These are phyloP conservation scores for Pyrenophora seminiperda DNA, from an alignment of 2,329 filamentous ascomycete species.

Conservation along the genomic window DNA sequence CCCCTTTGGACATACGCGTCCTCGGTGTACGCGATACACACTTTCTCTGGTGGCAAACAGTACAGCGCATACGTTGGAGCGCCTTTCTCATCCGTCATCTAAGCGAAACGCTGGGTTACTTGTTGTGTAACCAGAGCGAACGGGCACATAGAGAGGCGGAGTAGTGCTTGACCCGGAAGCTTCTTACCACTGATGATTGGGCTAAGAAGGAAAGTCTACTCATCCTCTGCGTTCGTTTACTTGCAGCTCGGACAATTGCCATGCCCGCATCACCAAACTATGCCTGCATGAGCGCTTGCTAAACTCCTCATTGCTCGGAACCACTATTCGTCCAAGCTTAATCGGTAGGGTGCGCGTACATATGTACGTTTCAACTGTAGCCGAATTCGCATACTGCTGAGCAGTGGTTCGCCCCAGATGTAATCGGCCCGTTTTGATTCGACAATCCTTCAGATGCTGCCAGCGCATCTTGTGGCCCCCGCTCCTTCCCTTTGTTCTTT, in stretches of 20 bases:
- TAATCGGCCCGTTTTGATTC: slow-evolving; percentile 16
- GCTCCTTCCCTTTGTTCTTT: slow-evolving; percentile 10
- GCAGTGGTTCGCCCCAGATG: slow-evolving; percentile 1
- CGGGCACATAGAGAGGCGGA: slow-evolving; percentile 1
- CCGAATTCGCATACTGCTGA: slow-evolving; percentile 13
- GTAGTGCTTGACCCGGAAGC: slow-evolving; percentile 1
- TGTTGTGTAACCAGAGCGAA: not conserved
- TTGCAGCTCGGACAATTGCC: slow-evolving; percentile 7
- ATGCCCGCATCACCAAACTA: slow-evolving; percentile 11
- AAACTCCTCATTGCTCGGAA: not conserved
- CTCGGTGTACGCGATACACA: slow-evolving; percentile 7
- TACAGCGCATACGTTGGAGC: not conserved
- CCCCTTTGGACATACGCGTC: not conserved
- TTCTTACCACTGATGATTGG: not conserved
- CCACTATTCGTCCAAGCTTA: slow-evolving; percentile 3
- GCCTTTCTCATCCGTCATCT: not conserved
- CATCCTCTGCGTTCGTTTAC: not conserved
- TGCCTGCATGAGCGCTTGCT: slow-evolving; percentile 13
- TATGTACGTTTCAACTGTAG: slow-evolving; percentile 27
- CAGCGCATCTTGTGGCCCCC: slow-evolving; percentile 23
- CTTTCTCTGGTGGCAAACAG: slow-evolving; percentile 10
- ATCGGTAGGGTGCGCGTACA: slow-evolving; percentile 10
- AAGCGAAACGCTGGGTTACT: not conserved
- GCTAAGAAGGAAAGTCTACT: not conserved
- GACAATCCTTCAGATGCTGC: slow-evolving; percentile 14